Conservation (phyloP, 2,329 filamentous ascomycete species). For the Ophioceras dolichostomum region DNA sequence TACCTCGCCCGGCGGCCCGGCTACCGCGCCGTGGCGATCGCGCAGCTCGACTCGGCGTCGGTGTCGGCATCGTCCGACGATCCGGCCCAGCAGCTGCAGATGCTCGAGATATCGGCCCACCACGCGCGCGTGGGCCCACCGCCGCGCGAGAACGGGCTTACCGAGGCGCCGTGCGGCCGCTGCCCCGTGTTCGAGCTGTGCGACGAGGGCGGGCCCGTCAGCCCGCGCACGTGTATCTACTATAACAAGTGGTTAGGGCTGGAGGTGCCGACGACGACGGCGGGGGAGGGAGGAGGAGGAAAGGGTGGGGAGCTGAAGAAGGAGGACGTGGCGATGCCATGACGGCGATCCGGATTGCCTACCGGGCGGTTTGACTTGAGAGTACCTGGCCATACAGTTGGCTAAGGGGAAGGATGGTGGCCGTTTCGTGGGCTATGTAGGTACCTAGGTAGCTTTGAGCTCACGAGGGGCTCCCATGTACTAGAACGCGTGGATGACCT, state of each 20-base stretch:
- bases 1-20: conserved; percentile 30
- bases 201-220: conserved; percentile 81
- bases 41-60: conserved; percentile 25
- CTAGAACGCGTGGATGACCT: too few relatives aligned
- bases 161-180: conserved; percentile 77
- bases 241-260: conserved; percentile 70
- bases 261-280: too few relatives aligned
- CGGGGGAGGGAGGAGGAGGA: too few relatives aligned
- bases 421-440: too few relatives aligned
- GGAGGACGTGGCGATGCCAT: background rate
- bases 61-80: conserved; percentile 19
- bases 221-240: conserved; percentile 81
- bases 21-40: conserved; percentile 39
- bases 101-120: conserved; percentile 11
- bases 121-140: conserved; percentile 20
- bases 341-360: too few relatives aligned
- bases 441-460: too few relatives aligned
- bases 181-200: conserved; percentile 93
- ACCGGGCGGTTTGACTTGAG: too few relatives aligned
- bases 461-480: too few relatives aligned
- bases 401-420: too few relatives aligned
- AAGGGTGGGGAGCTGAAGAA: conserved; percentile 3
- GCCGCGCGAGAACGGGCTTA: conserved; percentile 56
- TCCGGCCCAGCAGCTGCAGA: conserved; percentile 4
- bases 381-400: too few relatives aligned